Conservation (phyloP, 139 green algal genomes). For the Chlorella sorokiniana region DNA sequence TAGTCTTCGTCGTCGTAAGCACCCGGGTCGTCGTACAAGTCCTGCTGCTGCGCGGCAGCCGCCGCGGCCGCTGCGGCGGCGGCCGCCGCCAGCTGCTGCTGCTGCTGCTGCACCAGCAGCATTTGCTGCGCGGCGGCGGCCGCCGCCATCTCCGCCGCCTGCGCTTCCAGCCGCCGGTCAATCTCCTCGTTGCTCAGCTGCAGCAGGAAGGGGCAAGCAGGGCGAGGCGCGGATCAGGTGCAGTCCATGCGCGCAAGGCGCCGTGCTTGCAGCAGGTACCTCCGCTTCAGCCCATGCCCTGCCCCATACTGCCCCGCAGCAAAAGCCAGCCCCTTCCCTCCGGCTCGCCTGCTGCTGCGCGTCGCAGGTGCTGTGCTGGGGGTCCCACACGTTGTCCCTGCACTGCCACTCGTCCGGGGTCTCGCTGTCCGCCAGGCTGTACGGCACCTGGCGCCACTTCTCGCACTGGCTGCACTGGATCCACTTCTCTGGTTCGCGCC, state of each 20-base stretch:
- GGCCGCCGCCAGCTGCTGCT: not conserved
- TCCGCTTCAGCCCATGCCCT: no score
- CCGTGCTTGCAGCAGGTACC: no score
- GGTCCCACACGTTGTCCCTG: slow-evolving; percentile 77
- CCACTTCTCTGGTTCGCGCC: slow-evolving; percentile 79
- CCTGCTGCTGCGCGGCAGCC: slow-evolving; percentile 1
- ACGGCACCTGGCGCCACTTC: slow-evolving; percentile 87
- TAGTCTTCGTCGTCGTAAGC: slow-evolving; percentile 51
- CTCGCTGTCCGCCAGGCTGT: slow-evolving; percentile 67
- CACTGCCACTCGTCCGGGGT: slow-evolving; percentile 81
- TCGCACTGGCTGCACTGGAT: slow-evolving; percentile 82
- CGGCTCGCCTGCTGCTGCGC: slow-evolving; percentile 60
- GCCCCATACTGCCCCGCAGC: not conserved
- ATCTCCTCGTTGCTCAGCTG: slow-evolving; percentile 32
- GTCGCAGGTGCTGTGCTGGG: slow-evolving; percentile 55
- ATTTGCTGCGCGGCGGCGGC: slow-evolving; percentile 22
- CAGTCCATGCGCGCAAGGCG: not conserved
- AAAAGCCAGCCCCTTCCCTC: not conserved
- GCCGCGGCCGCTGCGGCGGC: slow-evolving; percentile 3
- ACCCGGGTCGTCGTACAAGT: slow-evolving; percentile 25
- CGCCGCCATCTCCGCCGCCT: slow-evolving; percentile 19
- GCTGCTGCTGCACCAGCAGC: slow-evolving; percentile 20
- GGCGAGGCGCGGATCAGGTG: not conserved
- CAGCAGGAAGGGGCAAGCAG: not conserved
- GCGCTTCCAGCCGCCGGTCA: slow-evolving; percentile 19